Conservation (phyloP, 1,284 basidiomycete genomes). For the Pterulicium gracile region DNA sequence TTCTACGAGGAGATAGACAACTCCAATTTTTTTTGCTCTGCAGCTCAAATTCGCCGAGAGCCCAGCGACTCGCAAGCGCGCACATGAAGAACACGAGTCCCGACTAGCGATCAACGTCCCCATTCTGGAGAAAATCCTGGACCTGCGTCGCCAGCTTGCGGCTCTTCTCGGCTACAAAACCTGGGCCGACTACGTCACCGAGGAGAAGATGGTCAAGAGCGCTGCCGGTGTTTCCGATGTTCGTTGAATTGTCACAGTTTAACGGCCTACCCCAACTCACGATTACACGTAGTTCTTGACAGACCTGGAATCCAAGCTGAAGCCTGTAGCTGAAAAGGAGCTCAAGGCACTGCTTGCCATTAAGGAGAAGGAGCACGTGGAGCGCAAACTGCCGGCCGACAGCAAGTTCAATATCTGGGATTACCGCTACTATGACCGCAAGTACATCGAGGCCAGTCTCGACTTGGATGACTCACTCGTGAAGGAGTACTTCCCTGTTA, state of each 20-base stretch:
- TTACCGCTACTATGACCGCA: slow-evolving; percentile 63
- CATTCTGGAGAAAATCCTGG: slow-evolving; percentile 52
- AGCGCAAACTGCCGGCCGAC: slow-evolving; percentile 49
- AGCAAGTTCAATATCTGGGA: slow-evolving; percentile 65
- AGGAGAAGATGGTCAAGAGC: slow-evolving; percentile 77
- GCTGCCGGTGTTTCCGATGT: slow-evolving; percentile 46
- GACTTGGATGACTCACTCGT: slow-evolving; percentile 64
- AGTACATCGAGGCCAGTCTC: slow-evolving; percentile 55
- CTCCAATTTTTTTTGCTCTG: not conserved
- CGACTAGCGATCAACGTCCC: slow-evolving; percentile 61
- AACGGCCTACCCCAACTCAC: slow-evolving; percentile 1
- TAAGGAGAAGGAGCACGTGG: slow-evolving; percentile 60
- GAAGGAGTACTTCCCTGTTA: slow-evolving; percentile 82
- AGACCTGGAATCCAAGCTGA: slow-evolving; percentile 64
- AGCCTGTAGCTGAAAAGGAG: slow-evolving; percentile 61
- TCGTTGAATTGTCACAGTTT: too few relatives aligned
- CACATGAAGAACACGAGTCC: slow-evolving; percentile 56
- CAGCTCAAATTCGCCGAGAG: slow-evolving; percentile 72
- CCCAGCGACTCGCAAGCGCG: slow-evolving; percentile 54
- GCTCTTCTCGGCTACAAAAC: slow-evolving; percentile 61
- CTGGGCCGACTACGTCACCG: slow-evolving; percentile 73
- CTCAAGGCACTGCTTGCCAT: slow-evolving; percentile 53
- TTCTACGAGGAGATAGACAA: slow-evolving; percentile 4
- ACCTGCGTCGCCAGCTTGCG: slow-evolving; percentile 59
- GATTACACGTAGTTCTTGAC: slow-evolving; percentile 41